Base-by-base conservation (phyloP, 2,329 filamentous ascomycete genomes). In the Ophiocordyceps sinensis region DNA sequence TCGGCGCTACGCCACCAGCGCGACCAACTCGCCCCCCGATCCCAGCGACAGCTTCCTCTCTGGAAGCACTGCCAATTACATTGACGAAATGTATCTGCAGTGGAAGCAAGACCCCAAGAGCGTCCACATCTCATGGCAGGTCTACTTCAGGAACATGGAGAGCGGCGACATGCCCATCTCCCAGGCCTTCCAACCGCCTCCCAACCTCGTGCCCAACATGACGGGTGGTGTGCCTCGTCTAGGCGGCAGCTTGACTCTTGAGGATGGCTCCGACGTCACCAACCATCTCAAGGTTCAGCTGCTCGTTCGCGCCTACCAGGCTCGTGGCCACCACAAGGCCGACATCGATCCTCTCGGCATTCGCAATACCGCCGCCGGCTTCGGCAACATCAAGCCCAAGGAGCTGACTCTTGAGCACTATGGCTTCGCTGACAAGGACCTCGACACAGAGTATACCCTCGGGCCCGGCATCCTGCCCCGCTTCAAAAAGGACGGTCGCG, bases 91-190 rank as follows among this genome's bases (percentile, higher is more conserved):
- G 91, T 98, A 98, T 67, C 71, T 95, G 70, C 80, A 88, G 61
- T 98, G 91, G 91, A 94, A 89, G 67, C 73, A 84, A 49, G 87
- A 98, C 55, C 88, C 91, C 40, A 75, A 79, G 55, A 94, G 85
- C 59, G 91, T 98, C 44, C 91, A 98, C 66, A 75, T 94, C 55
- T 98, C 91, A 62, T 98, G 91, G 91, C 89, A 94, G 69, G 81
- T 93, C 60, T 98, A 98, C 75, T 98, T 98, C 76, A 85, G 81
- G 69, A 98, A 98, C 69, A 95, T 98, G 84, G 91, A 98, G 71
- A 84, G 79, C 51, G 91, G 91, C 62, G 85, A 91, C 57, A 96
- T 98, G 86, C 89, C 89, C 59, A 86, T 94, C 60, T 91, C 89
- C 48, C 85, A 94, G 66, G 91, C 91, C 52, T 98, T 98, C 71